Evolutionary conservation across 306 rosid genomes (phyloP), one percentile per base, ranked within the genome.

Genomic region (Sesbania bispinosa): DNA sequence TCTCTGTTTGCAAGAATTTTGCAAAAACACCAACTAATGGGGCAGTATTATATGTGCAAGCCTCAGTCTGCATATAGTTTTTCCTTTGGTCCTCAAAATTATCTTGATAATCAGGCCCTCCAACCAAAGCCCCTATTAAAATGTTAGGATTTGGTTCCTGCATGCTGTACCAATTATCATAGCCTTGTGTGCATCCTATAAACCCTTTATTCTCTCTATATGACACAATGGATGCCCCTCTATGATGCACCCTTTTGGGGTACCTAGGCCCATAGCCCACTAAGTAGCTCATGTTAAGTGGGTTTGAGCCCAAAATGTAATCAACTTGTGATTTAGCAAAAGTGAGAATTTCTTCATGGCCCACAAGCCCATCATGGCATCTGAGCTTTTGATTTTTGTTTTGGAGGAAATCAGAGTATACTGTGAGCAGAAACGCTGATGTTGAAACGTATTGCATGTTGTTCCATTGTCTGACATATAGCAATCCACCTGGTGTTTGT

Each of bases 361-460:
- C 46, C 26, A 84, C 69, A 13, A 13, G 20, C 36, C 63, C 88
- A 2, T 68, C 75, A 14, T 69, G 78, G 80, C 97, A 92, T 11
- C 13, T 62, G 32, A 91, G 88, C 41, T 41, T 70, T 29, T 69
- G 84, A 33, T 82, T 81, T 10, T 86, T 54, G 47, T 0, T 55
- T 38, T 67, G 62, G 64, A 92, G 96, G 63, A 84, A 77, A 4
- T 92, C 87, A 0, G 97, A 83, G 82, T 85, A 89, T 16, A 87
- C 15, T n/a, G 91, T 85, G 67, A 92, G 93, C 7, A 92, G 86
- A 48, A 92, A 92, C 0, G 97, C 18, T 13, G 97, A 88, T 2
- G 97, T 84, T 11, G 97, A 80, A 54, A 92, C 97, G 58, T 92
- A 92, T 59, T 92, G 97, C 96, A 92, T 89, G 85, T 92, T 92